Base-by-base conservation (phyloP, 2,329 filamentous ascomycete genomes). In the Cladophialophora chaetospira region DNA sequence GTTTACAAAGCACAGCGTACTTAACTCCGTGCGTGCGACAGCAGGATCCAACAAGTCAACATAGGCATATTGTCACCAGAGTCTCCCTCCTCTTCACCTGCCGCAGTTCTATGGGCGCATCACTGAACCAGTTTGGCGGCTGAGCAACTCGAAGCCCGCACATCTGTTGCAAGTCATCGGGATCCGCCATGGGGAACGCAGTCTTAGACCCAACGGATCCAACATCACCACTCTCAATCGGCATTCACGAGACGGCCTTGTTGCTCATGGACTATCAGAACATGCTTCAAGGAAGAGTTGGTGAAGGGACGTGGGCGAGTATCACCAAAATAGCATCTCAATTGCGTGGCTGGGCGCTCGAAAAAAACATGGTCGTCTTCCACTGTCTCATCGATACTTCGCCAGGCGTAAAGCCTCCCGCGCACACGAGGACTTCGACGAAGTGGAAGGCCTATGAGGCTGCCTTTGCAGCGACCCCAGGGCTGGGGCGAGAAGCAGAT, bases 241-340 rank as follows among this genome's bases (percentile, higher is more conserved):
- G 55, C 8, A 61, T 67, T 8, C 63, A 62, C 13, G 57, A 70
- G 45, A 70, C 69, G 1, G 67, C 67, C 6, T 47, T 71, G 2
- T 60, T 70, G n/a, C 64, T 71, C 8, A 63, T 70, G 5, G 69
- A 71, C 61, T 71, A 69, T 46, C 68, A 71, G 57, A 53, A 53
- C 31, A 29, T 66, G 11, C 56, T 66, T 23, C 56, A 68, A n/a
- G 19, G 62, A 8, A 44, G 48, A 46, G 44, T 55, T 25, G 65
- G 62, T 8, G 42, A 62, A 11, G 51, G 45, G 17, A 62, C 47
- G 21, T 38, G 35, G 23, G 25, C 54, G 17, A 43, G 56, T 17
- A 64, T 67, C 17, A 29, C 66, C 19, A 45, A 59, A 21, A 47
- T 58, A 38, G 69, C 69, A 1, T 55, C 60, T 23, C 50, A 63